phyloP scores from a whole-genome alignment of 78 protist genomes.

The Dictyostelium brefeldianum region DNA sequence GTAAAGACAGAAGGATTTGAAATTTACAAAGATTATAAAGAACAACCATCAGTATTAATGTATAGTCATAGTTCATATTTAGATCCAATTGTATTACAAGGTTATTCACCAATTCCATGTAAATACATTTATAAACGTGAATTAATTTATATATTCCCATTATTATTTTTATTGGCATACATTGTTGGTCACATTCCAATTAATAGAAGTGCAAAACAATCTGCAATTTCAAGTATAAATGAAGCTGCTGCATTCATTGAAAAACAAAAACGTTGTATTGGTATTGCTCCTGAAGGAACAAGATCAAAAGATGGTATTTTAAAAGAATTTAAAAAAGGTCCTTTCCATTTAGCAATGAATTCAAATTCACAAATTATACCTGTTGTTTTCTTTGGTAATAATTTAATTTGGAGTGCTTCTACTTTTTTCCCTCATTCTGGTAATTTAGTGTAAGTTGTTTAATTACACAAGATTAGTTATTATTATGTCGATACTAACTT shows the following conservation, averaged over 20 bases:
- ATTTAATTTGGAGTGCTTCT: conserved; percentile 16
- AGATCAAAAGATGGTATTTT: conserved; percentile 72
- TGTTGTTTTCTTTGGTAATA: conserved; percentile 41
- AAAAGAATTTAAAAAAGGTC: conserved; percentile 78
- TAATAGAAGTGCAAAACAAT: conserved; percentile 47
- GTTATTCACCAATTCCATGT: conserved; percentile 36
- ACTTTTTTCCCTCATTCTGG: conserved; percentile 50
- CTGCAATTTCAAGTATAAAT: conserved; percentile 59
- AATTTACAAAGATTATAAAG: not conserved
- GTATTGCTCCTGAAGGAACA: conserved; percentile 78
- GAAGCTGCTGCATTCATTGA: conserved; percentile 14
- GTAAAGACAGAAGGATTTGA: conserved; percentile 16
- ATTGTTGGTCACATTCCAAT: conserved; percentile 75
- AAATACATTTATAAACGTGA: conserved; percentile 59
- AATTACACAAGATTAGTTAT: too few relatives aligned
- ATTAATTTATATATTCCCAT: conserved; percentile 43
- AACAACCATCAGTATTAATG: conserved; percentile 31
- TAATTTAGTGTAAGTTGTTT: conserved; percentile 13
- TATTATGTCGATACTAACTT: too few relatives aligned
- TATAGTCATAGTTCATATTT: conserved; percentile 53
- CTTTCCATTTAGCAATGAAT: conserved; percentile 70
- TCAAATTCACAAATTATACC: conserved; percentile 44
- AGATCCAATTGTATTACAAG: conserved; percentile 69
- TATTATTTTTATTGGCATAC: conserved; percentile 19
- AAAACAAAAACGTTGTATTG: conserved; percentile 9